phyloP scores from a whole-genome alignment of 2,329 filamentous ascomycete genomes.

The Ophiostoma triangulosporum region DNA sequence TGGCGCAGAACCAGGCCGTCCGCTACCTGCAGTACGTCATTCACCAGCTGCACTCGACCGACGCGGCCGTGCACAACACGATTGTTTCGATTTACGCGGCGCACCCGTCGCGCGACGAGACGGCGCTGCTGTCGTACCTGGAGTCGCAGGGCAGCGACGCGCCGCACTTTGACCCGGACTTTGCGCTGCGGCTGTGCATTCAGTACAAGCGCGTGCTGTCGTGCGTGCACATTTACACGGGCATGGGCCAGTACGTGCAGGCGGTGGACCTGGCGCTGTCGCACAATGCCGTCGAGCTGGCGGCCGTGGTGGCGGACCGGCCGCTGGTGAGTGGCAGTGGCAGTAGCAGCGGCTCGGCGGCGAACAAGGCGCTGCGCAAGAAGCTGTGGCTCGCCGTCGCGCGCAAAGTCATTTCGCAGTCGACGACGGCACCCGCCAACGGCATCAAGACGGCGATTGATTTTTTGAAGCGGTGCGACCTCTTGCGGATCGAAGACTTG shows the following conservation, averaged over 20 bases:
- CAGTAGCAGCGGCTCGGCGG: background rate
- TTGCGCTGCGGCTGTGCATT: constrained; percentile 89
- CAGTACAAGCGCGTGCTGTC: constrained; percentile 86
- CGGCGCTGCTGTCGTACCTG: constrained; percentile 73
- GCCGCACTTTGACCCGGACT: constrained; percentile 84
- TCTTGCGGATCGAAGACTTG: constrained; percentile 87
- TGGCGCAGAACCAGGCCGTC: constrained; percentile 76
- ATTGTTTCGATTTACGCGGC: constrained; percentile 92
- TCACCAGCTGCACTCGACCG: constrained; percentile 64
- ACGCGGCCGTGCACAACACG: constrained; percentile 90
- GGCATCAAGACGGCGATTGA: constrained; percentile 90
- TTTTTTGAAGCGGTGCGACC: constrained; percentile 80
- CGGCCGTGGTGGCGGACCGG: constrained; percentile 76
- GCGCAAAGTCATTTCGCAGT: constrained; percentile 71
- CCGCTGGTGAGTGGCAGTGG: constrained; percentile 37
- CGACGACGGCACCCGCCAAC: constrained; percentile 19
- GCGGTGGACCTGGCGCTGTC: constrained; percentile 87
- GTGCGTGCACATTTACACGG: constrained; percentile 93
- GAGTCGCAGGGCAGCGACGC: constrained; percentile 58
- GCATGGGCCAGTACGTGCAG: constrained; percentile 87
- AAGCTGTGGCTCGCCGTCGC: constrained; percentile 92
- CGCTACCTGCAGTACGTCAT: constrained; percentile 90
- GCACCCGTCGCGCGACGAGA: constrained; percentile 69
- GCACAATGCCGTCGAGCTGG: constrained; percentile 80
- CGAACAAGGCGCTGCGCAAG: constrained; percentile 70